Evolutionary conservation across 805 yeast species (phyloP).

Genomic region (Candida qinlingensis): DNA sequence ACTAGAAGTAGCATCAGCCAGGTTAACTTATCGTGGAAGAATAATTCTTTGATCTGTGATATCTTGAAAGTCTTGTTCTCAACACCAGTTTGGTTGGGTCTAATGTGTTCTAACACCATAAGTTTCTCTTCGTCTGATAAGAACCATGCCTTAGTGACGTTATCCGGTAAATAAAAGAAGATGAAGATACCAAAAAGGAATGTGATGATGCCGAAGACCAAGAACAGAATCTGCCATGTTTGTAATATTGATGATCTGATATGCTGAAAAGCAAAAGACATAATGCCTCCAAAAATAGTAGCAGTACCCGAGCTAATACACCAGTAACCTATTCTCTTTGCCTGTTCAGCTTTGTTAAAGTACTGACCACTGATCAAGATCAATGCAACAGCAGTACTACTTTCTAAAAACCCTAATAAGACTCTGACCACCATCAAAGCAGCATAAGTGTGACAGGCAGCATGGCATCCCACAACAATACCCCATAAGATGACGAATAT

Average conservation of each 20-base stretch:
- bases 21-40: constrained; percentile 37
- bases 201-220: constrained; percentile 49
- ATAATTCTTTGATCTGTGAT: constrained; percentile 37
- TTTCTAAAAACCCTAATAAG: constrained; percentile 46
- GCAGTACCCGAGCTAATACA: constrained; percentile 49
- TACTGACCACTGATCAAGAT: constrained; percentile 54
- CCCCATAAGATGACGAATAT: constrained; percentile 47
- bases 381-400: constrained; percentile 49
- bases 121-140: constrained; percentile 33
- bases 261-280: constrained; percentile 48
- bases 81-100: constrained; percentile 42
- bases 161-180: constrained; percentile 43
- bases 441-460: constrained; percentile 45
- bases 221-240: constrained; percentile 55
- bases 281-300: constrained; percentile 38
- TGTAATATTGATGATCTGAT: constrained; percentile 33
- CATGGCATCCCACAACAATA: constrained; percentile 38
- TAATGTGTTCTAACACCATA: constrained; percentile 35
- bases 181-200: constrained; percentile 41
- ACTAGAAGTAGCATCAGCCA: constrained; percentile 41
- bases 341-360: constrained; percentile 47
- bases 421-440: constrained; percentile 47
- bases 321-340: constrained; percentile 48
- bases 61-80: constrained; percentile 36
- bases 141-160: constrained; percentile 31